Base-by-base conservation (phyloP, 192 early-diverging fungal species). In the Backusella luteola region DNA sequence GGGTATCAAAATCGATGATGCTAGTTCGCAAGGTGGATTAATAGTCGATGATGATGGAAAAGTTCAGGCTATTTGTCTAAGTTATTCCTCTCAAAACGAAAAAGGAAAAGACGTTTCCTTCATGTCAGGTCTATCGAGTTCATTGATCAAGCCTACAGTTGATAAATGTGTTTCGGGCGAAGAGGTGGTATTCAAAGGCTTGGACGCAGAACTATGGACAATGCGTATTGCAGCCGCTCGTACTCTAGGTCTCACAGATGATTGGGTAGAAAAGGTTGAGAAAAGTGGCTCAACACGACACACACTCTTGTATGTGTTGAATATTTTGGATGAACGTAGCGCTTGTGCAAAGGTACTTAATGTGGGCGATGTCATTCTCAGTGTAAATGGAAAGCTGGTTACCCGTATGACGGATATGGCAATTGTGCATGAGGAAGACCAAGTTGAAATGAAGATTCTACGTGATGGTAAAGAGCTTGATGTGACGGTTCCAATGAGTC, bases 51-150 rank as follows among this genome's bases (percentile, higher is more conserved):
- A 34, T 15, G 72, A 88, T 34, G 93, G 93, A 0, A 78, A 68
- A 8, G 87, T 91, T 0, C 87, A 87, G 34, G 92, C 87, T 0
- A 70, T 94, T 34, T 93, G 90, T 90, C 83, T 89, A 73, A 89
- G 88, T 53, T 93, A 91, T 44, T 89, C 90, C n/a, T 90, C 90
- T 21, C 91, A 93, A 81, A 89, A 91, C 73, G 83, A 85, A 67
- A 87, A 84, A 38, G 86, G 84, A 52, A 91, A 91, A 72, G 91
- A 92, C 66, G 85, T 87, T 5, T 87, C 86, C 2, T 89, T 89
- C 34, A 90, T 90, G 88, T 88, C 84, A 8, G 87, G 87, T 6
- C 71, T 92, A 39, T 77, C 90, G 1, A 81, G 88, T 23, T 78
- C 84, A 17, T 56, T 84, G 7, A 83, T 92, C 6, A 77, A 83